A percentile compares a stretch with the other conserved stretches of the same genome.
These are phyloP conservation scores for Phytophthora rubi DNA, from an alignment of 352 stramenopile species.

Conservation along the genomic window DNA sequence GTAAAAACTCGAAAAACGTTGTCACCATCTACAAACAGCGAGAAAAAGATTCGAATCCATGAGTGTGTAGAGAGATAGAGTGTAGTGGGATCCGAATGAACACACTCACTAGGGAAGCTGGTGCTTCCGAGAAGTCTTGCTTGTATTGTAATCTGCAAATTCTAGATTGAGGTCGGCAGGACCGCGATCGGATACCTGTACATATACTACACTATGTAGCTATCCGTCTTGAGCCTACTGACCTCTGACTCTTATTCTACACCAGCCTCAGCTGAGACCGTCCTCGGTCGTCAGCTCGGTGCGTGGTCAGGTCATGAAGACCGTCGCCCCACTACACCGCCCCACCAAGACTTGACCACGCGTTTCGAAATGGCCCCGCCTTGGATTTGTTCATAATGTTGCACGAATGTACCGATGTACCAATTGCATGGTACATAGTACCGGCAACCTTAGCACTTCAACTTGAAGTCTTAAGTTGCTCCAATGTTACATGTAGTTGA, in stretches of 20 bases:
- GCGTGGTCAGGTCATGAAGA: constrained; percentile 13
- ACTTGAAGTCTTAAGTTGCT: constrained; percentile 5
- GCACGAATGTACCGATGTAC: neutral
- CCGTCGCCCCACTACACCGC: constrained; percentile 13
- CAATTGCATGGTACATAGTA: neutral
- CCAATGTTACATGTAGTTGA: constrained; percentile 1
- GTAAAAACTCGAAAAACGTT: neutral
- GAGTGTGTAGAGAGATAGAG: too few relatives aligned
- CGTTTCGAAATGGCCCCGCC: neutral
- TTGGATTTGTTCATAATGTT: constrained; percentile 1
- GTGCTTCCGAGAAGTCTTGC: neutral
- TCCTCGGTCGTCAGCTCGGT: constrained; percentile 3
- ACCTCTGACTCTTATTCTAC: constrained; percentile 6
- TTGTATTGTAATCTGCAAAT: neutral
- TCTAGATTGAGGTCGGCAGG: neutral
- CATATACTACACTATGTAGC: neutral
- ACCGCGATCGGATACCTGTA: neutral
- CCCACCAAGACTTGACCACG: constrained; percentile 5
- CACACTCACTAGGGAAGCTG: neutral
- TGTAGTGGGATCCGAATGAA: constrained; percentile 4
- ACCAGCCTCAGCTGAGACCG: neutral
- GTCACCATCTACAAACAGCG: neutral
- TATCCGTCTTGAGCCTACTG: neutral
- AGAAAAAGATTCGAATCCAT: too few relatives aligned
- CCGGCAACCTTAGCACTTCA: neutral